Percentiles rank a stretch among this genome's conserved stretches.
Conservation (phyloP, 1,284 basidiomycete species). For the Ganoderma meredithae region DNA sequence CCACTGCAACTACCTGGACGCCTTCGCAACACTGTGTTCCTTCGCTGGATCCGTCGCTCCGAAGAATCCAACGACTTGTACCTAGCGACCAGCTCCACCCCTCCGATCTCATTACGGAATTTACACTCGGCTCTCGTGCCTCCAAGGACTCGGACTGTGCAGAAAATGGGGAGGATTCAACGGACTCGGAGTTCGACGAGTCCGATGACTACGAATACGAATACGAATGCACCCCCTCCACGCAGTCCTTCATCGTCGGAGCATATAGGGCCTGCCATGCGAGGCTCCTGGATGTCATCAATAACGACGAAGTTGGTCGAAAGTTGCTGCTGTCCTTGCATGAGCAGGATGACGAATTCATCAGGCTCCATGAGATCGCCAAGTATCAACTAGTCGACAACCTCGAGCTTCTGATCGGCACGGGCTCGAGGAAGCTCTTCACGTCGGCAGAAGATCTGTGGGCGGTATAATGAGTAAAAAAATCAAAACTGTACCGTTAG, state of each 20-base stretch:
- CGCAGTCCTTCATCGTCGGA: not conserved
- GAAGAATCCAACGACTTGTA: not conserved
- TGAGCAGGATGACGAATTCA: no score
- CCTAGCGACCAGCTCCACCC: not conserved
- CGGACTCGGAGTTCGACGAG: not conserved
- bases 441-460: not conserved
- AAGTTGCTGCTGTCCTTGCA: no score
- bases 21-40: not conserved
- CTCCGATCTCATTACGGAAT: not conserved
- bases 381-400: not conserved
- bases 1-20: no score
- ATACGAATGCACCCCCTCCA: no score
- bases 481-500: no score
- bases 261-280: not conserved
- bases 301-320: not conserved
- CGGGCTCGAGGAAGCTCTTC: not conserved
- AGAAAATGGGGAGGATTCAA: no score
- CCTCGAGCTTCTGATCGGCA: not conserved
- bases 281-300: not conserved
- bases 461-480: no score
- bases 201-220: not conserved
- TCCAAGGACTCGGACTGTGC: no score
- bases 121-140: no score
- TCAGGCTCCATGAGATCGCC: not conserved
- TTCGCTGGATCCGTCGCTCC: not conserved